Percentiles rank a stretch among this genome's conserved stretches.
Conservation (phyloP, 2,329 filamentous ascomycete genomes). For the Penicillium janthinellum region DNA sequence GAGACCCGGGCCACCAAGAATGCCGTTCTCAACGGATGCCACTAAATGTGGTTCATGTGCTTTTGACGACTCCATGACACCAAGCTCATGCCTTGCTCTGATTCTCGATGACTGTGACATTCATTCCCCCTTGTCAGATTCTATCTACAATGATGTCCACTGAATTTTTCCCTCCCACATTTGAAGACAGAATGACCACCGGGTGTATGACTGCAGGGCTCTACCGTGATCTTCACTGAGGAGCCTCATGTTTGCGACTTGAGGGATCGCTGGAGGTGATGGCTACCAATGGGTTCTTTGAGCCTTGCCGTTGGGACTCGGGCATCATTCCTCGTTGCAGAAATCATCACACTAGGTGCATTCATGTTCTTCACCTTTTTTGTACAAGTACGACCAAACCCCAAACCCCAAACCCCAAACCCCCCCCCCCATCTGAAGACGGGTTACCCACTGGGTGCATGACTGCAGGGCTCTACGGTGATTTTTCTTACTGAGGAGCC, state of each 20-base stretch:
- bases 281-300: neutral
- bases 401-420: too few species aligned
- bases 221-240: neutral
- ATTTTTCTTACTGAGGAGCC: neutral
- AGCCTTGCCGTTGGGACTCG: neutral
- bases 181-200: neutral
- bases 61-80: neutral
- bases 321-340: constrained; percentile 13
- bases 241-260: neutral
- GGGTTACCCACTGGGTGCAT: neutral
- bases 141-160: neutral
- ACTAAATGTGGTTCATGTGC: constrained; percentile 19
- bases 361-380: constrained; percentile 14
- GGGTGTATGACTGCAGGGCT: neutral
- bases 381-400: constrained; percentile 36
- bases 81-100: too few species aligned
- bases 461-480: neutral
- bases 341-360: constrained; percentile 13
- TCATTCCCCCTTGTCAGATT: neutral
- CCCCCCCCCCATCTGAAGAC: neutral
- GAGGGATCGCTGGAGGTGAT: neutral
- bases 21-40: constrained; percentile 48
- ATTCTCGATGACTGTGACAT: constrained; percentile 10
- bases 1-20: constrained; percentile 51
- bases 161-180: neutral